These are phyloP conservation scores for Arabis alpina DNA, from an alignment of 345 rosid genomes.

Conservation along the genomic window DNA sequence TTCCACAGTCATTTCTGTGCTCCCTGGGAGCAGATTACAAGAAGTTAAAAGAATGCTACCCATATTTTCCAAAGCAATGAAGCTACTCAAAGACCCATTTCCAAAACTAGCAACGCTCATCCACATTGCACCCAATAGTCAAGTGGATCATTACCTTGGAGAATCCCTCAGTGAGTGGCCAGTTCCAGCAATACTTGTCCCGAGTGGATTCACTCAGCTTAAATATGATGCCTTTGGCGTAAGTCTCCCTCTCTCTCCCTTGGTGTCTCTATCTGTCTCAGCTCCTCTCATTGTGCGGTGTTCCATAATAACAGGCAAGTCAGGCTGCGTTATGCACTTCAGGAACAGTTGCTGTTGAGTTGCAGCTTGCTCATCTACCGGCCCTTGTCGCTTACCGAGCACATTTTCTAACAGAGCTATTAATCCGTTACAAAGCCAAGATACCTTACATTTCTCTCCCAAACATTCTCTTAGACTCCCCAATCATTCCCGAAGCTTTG, in stretches of 20 bases:
- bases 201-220: constrained; percentile 62
- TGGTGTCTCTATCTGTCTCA: background rate
- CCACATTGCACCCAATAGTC: constrained; percentile 78
- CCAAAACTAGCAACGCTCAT: constrained; percentile 58
- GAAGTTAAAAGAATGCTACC: constrained; percentile 91
- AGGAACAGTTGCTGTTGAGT: constrained; percentile 94
- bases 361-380: constrained; percentile 81
- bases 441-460: constrained; percentile 86
- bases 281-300: constrained; percentile 13
- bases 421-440: constrained; percentile 78
- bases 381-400: constrained; percentile 88
- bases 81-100: constrained; percentile 55
- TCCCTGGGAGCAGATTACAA: constrained; percentile 96
- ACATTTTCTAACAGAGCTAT: constrained; percentile 73
- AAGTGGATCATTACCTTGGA: constrained; percentile 60
- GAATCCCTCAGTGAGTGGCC: constrained; percentile 64
- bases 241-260: constrained; percentile 42
- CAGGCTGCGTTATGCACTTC: constrained; percentile 87
- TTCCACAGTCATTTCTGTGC: constrained; percentile 67
- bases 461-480: constrained; percentile 75
- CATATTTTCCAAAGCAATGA: constrained; percentile 60
- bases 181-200: constrained; percentile 67
- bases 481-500: constrained; percentile 82
- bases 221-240: constrained; percentile 82
- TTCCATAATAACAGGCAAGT: constrained; percentile 66